phyloP scores from a whole-genome alignment of 495 filamentous ascomycete genomes.

The Aspergillus steynii region DNA sequence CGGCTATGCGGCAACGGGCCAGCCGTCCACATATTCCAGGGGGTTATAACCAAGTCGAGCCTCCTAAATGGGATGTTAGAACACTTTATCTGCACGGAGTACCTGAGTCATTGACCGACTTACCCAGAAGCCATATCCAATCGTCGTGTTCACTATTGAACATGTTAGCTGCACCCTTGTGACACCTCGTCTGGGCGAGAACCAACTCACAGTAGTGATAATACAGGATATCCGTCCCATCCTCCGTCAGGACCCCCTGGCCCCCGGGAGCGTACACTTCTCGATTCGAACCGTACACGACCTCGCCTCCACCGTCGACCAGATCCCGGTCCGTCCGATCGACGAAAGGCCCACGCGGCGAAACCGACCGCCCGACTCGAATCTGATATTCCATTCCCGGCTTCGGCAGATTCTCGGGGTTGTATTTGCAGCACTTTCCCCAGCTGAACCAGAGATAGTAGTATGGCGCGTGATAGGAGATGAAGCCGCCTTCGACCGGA shows the following conservation, averaged over 20 bases:
- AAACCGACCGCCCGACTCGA: slow-evolving; percentile 41
- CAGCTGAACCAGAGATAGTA: slow-evolving; percentile 75
- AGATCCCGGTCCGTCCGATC: slow-evolving; percentile 40
- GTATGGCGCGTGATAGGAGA: slow-evolving; percentile 56
- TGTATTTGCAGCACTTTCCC: slow-evolving; percentile 68
- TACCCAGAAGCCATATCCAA: slow-evolving; percentile 42
- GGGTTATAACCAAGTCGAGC: slow-evolving; percentile 46
- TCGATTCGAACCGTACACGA: slow-evolving; percentile 48
- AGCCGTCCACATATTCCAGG: slow-evolving; percentile 44
- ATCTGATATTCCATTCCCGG: slow-evolving; percentile 60
- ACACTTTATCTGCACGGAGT: not conserved
- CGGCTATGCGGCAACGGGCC: slow-evolving; percentile 31
- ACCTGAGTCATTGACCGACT: slow-evolving; percentile 12
- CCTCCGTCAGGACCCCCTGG: slow-evolving; percentile 39
- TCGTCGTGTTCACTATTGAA: slow-evolving; percentile 39
- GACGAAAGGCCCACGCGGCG: slow-evolving; percentile 40
- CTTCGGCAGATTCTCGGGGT: slow-evolving; percentile 43
- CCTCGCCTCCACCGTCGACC: slow-evolving; percentile 41
- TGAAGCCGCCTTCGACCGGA: slow-evolving; percentile 49
- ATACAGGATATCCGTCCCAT: slow-evolving; percentile 41
- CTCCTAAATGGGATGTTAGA: slow-evolving; percentile 27
- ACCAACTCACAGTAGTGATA: slow-evolving; percentile 49
- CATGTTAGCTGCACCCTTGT: slow-evolving; percentile 4
- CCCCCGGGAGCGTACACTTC: slow-evolving; percentile 51
- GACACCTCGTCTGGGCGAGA: not conserved